These are phyloP conservation scores for Clonostachys chloroleuca DNA, from an alignment of 2,329 filamentous ascomycete genomes.

Conservation along the genomic window DNA sequence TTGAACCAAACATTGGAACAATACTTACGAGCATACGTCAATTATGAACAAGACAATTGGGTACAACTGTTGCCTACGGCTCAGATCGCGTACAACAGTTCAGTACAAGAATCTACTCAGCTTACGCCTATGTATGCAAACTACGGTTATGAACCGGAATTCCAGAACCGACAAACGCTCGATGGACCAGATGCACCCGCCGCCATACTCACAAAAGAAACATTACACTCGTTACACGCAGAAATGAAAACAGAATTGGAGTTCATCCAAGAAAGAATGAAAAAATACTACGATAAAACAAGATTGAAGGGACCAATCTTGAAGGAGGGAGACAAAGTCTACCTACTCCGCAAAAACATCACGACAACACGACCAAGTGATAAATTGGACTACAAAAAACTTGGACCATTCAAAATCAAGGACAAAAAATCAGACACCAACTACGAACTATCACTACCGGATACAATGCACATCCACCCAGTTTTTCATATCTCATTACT, in stretches of 20 bases:
- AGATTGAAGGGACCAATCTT: conserved; percentile 8
- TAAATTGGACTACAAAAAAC: conserved; percentile 10
- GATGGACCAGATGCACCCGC: conserved; percentile 1
- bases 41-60: conserved; percentile 1
- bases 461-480: no score
- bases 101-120: neutral
- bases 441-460: neutral
- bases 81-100: neutral
- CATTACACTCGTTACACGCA: no score
- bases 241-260: conserved; percentile 3
- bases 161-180: neutral
- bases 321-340: conserved; percentile 7
- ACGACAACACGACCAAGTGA: conserved; percentile 6
- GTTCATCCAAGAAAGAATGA: conserved; percentile 4
- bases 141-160: conserved; percentile 1
- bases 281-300: conserved; percentile 7
- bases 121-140: conserved; percentile 1
- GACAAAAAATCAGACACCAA: conserved; percentile 8
- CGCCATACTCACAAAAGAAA: neutral
- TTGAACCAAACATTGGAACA: conserved; percentile 1
- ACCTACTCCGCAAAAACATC: conserved; percentile 9
- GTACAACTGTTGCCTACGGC: no score
- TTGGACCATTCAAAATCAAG: neutral
- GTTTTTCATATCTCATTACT: no score
- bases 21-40: conserved; percentile 1